Evolutionary conservation across 768 basidiomycete genomes (phyloP), one percentile per base, ranked within the genome.

Genomic region (Ramaria rubella): DNA sequence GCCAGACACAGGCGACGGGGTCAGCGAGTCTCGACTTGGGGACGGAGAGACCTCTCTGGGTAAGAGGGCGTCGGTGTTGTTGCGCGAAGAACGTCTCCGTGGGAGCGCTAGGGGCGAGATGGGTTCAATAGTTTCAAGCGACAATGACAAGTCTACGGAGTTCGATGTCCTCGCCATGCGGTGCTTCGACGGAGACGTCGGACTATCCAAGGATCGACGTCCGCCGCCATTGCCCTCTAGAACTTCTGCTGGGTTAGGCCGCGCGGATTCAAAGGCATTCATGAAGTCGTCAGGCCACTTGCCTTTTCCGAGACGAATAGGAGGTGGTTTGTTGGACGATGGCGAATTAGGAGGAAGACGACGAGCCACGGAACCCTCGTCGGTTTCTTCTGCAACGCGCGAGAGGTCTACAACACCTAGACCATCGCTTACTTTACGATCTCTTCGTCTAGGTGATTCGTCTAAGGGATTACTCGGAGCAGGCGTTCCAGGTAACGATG

Each of bases 211-310:
- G 11, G 36, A 38, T 23, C 45, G 23, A 23, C 45, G 5, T 4
- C 23, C 45, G 24, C 46, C 11, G 44, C 30, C 55, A 27, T 5
- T 7, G 5, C 44, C 23, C 42, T 33, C 31, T 3, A 36, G 57
- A 23, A 40, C 24, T 12, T 52, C 11, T 12, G 40, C 49, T 62
- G 68, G 60, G 58, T 67, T 46, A 63, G 24, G 14, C 17, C 44
- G 29, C 49, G 31, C 30, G 29, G 49, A 58, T 53, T 75, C 74
- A 59, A 86, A 79, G 27, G 74, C 81, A 61, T 82, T 81, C 55
- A 90, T 66, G 66, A 89, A 87, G 68, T 89, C 87, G 69, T 89
- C 86, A 0, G 89, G 86, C 86, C 86, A 90, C 68, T 86, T 88
- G 57, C 85, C 87, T 67, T 89, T 87, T 31, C 82, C 81, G 31